phyloP scores from a whole-genome alignment of 805 yeast species.

The Cyberlindnera misumaiensis region DNA sequence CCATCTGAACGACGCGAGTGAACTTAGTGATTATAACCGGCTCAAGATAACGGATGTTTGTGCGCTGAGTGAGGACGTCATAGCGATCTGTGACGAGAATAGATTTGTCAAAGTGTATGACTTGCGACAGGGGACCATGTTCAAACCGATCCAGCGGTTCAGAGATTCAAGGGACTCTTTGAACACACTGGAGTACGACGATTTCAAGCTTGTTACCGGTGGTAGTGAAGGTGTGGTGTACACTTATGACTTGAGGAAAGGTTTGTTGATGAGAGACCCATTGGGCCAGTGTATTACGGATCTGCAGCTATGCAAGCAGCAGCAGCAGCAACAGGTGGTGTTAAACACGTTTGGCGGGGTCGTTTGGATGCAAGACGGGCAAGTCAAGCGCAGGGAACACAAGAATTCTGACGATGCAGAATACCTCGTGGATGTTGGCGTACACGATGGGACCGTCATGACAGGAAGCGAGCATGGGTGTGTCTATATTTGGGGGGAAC shows the following conservation, averaged over 20 bases:
- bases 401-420: not conserved
- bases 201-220: constrained; percentile 9
- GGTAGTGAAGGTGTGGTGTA: constrained; percentile 20
- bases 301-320: constrained; percentile 1
- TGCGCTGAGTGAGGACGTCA: constrained; percentile 9
- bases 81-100: constrained; percentile 18
- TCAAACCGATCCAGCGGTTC: constrained; percentile 30
- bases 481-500: constrained; percentile 3
- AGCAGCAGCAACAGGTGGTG: not conserved
- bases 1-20: constrained; percentile 2
- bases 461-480: constrained; percentile 11
- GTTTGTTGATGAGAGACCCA: constrained; percentile 8
- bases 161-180: constrained; percentile 26
- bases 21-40: not conserved
- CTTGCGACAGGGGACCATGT: constrained; percentile 8
- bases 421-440: not conserved
- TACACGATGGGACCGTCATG: not conserved
- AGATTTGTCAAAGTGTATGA: constrained; percentile 9
- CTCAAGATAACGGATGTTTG: constrained; percentile 11
- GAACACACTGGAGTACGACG: constrained; percentile 8
- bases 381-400: not conserved
- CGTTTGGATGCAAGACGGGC: not conserved
- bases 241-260: constrained; percentile 18
- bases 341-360: constrained; percentile 2
- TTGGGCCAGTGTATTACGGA: constrained; percentile 7